Conservation (phyloP, 2,329 filamentous ascomycete species). For the Fusarium sp. region DNA sequence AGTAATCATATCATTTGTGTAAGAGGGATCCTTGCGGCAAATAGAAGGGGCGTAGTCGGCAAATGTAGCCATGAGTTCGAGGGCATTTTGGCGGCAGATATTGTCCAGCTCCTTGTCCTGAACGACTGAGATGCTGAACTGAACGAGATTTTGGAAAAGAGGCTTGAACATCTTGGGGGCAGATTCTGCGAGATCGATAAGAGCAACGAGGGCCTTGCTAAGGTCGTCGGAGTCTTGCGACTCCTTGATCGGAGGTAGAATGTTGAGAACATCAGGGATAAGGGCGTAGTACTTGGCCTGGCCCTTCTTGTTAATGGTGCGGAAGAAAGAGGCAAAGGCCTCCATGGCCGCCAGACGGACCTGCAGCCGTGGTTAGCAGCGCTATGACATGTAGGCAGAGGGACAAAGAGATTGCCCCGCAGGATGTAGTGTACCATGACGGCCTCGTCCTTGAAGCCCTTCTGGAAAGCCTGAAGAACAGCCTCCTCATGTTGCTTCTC, state of each 20-base stretch:
- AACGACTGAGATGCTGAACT: constrained; percentile 91
- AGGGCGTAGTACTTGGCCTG: constrained; percentile 88
- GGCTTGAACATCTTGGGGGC: constrained; percentile 97
- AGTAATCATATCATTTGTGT: constrained; percentile 96
- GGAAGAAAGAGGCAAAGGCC: constrained; percentile 95
- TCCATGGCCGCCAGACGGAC: constrained; percentile 95
- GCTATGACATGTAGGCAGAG: constrained; percentile 4
- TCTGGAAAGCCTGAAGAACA: constrained; percentile 87
- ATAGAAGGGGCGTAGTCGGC: constrained; percentile 92
- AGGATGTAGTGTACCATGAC: constrained; percentile 66
- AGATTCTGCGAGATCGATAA: constrained; percentile 95
- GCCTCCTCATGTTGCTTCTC: constrained; percentile 93
- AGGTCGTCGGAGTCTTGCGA: constrained; percentile 88
- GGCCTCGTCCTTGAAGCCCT: constrained; percentile 89
- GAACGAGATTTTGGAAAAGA: constrained; percentile 90
- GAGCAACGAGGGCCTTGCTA: constrained; percentile 84
- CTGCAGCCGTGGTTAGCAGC: constrained; percentile 51
- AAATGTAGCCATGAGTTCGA: constrained; percentile 98
- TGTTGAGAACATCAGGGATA: constrained; percentile 90
- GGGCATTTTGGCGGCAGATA: constrained; percentile 87
- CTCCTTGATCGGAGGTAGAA: constrained; percentile 92
- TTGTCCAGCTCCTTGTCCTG: constrained; percentile 95
- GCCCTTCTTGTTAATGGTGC: constrained; percentile 84
- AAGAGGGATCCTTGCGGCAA: constrained; percentile 92
- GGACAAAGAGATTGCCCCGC: constrained; percentile 14